Evolutionary conservation across 306 rosid species (phyloP).

Genomic region (Fragaria nilgerrensis): DNA sequence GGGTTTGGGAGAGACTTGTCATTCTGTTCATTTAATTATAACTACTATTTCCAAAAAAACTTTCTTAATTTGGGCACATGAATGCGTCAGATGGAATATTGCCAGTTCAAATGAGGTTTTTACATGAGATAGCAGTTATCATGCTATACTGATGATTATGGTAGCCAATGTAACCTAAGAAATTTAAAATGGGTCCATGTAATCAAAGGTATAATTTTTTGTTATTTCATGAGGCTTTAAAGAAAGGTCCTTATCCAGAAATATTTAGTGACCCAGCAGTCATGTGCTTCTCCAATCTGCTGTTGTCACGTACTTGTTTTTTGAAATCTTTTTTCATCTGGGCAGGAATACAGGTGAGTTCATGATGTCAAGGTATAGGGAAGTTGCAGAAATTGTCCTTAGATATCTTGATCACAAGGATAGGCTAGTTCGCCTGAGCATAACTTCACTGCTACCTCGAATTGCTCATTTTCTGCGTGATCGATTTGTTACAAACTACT

Average conservation of each 20-base stretch:
- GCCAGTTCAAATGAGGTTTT: neutral
- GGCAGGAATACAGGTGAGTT: slow-evolving; percentile 97
- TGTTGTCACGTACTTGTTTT: neutral
- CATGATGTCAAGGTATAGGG: slow-evolving; percentile 99
- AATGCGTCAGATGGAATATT: neutral
- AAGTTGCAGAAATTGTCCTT: slow-evolving; percentile 97
- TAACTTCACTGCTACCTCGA: slow-evolving; percentile 91
- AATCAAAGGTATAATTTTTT: neutral
- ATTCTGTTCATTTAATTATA: neutral
- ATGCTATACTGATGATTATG: neutral
- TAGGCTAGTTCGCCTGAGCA: slow-evolving; percentile 96
- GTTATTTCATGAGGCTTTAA: neutral
- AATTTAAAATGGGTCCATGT: neutral
- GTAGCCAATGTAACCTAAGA: neutral
- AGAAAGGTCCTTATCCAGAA: neutral
- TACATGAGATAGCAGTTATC: neutral
- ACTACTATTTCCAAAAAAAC: neutral
- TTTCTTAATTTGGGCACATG: neutral
- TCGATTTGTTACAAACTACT: slow-evolving; percentile 93
- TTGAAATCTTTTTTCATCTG: slow-evolving; percentile 22
- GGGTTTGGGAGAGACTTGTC: neutral
- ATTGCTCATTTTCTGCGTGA: slow-evolving; percentile 98
- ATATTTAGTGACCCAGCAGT: neutral
- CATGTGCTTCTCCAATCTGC: neutral
- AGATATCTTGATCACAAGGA: slow-evolving; percentile 91